Conservation (phyloP, 495 filamentous ascomycete species). For the Astrothelium subdiscretum region DNA sequence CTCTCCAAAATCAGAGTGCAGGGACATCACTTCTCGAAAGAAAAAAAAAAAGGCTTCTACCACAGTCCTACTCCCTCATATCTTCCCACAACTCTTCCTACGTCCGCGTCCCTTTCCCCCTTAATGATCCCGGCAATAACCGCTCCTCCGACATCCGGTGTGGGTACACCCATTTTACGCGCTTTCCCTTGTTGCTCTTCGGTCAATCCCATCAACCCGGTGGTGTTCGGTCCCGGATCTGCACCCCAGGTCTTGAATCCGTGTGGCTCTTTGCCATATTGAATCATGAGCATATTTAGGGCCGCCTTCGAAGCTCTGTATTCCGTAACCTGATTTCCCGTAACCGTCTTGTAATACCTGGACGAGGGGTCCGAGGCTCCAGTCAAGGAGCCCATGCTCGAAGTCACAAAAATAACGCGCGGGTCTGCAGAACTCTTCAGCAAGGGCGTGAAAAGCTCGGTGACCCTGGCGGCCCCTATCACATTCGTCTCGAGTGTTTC, state of each 20-base stretch:
- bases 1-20: neutral
- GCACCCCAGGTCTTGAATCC: neutral
- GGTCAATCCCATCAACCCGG: neutral
- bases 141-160: neutral
- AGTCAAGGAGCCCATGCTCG: neutral
- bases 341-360: neutral
- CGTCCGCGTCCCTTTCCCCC: neutral
- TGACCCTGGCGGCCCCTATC: constrained; percentile 19
- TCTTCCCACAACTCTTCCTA: neutral
- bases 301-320: neutral
- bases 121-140: neutral
- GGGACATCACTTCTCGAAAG: neutral
- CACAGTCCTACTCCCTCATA: neutral
- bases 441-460: constrained; percentile 6
- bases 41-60: neutral
- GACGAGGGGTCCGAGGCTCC: neutral
- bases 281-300: neutral
- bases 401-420: neutral
- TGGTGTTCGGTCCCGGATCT: neutral
- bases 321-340: neutral
- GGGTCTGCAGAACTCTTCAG: neutral
- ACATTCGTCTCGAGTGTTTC: constrained; percentile 24
- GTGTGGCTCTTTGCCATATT: neutral
- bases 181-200: neutral
- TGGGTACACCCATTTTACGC: neutral